phyloP scores from a whole-genome alignment of 2,329 filamentous ascomycete species.

The Penicillium sclerotiorum region DNA sequence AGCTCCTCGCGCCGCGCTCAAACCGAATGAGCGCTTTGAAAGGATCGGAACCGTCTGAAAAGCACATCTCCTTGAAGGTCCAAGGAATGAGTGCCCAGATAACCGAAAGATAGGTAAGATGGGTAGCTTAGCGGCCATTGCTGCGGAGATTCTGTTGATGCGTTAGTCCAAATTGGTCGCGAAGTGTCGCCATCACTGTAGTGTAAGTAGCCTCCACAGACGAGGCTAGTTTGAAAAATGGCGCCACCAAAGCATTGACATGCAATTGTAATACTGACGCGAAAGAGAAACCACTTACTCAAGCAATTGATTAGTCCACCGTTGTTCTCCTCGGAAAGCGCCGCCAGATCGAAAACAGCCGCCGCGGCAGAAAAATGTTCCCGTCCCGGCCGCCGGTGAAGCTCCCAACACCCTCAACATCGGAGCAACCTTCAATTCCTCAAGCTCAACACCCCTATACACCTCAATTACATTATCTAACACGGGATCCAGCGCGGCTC shows the following conservation, averaged over 20 bases:
- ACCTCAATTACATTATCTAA: constrained; percentile 10
- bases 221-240: no score
- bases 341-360: constrained; percentile 22
- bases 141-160: constrained; percentile 16
- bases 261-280: no score
- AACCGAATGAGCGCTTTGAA: constrained; percentile 34
- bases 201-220: no score
- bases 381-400: constrained; percentile 43
- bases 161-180: constrained; percentile 13
- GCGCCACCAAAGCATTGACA: no score
- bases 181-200: not conserved
- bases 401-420: constrained; percentile 43
- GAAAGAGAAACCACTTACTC: no score
- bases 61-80: constrained; percentile 16
- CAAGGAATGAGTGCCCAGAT: constrained; percentile 30
- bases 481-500: constrained; percentile 17
- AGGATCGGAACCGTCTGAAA: constrained; percentile 16
- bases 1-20: constrained; percentile 30
- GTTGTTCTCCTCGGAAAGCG: constrained; percentile 28
- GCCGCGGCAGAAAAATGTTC: constrained; percentile 45
- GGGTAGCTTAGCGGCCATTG: constrained; percentile 36
- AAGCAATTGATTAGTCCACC: constrained; percentile 16
- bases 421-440: constrained; percentile 15
- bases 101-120: constrained; percentile 31
- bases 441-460: not conserved